A percentile compares a stretch with the other conserved stretches of the same genome.
Evolutionary conservation across 31 red algal species (phyloP).

Genomic region (Odonthalia washingtoniensis): DNA sequence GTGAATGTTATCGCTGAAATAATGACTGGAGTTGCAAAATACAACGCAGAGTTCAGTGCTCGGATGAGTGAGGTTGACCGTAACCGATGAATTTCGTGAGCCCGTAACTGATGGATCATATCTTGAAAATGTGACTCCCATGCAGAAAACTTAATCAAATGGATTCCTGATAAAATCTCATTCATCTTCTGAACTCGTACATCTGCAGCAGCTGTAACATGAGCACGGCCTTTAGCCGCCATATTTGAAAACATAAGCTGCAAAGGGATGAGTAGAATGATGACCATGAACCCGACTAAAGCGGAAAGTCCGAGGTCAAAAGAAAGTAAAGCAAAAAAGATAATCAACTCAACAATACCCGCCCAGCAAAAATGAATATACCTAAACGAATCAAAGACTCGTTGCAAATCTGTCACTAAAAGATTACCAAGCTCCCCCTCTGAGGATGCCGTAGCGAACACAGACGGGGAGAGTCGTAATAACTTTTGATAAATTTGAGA

Average conservation of each 20-base stretch:
- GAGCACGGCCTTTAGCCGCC: background rate
- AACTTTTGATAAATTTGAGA: background rate
- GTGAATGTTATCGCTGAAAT: slow-evolving; percentile 59
- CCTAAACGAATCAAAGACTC: background rate
- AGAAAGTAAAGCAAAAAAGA: background rate
- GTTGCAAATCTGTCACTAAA: background rate
- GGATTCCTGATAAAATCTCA: slow-evolving; percentile 51
- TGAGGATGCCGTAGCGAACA: background rate
- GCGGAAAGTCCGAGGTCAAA: background rate
- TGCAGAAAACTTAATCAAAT: slow-evolving; percentile 61
- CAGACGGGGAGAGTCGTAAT: background rate
- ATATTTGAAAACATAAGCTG: background rate
- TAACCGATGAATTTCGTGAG: slow-evolving; percentile 40
- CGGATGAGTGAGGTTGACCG: slow-evolving; percentile 34
- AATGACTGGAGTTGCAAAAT: slow-evolving; percentile 47
- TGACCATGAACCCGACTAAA: background rate
- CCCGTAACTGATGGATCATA: slow-evolving; percentile 21
- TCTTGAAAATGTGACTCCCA: slow-evolving; percentile 54
- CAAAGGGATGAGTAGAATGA: background rate
- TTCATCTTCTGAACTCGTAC: slow-evolving; percentile 47
- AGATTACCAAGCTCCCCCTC: background rate
- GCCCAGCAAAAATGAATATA: background rate
- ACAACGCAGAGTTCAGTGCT: slow-evolving; percentile 55
- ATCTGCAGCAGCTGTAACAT: slow-evolving; percentile 23
- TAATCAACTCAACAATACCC: background rate